These are phyloP conservation scores for Gypsophila paniculata DNA, from an alignment of 179 eudicot species.

Conservation along the genomic window DNA sequence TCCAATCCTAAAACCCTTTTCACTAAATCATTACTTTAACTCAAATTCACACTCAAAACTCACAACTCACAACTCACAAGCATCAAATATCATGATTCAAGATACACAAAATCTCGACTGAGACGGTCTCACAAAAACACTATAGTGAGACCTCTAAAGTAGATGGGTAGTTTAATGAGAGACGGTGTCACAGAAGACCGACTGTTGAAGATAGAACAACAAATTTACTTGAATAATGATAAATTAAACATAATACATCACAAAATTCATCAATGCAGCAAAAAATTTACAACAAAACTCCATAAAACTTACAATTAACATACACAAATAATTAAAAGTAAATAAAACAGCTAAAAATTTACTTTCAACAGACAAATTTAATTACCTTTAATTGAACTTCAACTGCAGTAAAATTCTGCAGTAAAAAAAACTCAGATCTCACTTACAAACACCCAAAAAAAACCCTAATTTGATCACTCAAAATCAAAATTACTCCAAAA, in stretches of 20 bases:
- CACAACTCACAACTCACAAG: not conserved
- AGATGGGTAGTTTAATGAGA: too few species aligned
- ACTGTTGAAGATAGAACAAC: not conserved
- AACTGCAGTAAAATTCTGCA: constrained; percentile 13
- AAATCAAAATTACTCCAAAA: not conserved
- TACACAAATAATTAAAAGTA: not conserved
- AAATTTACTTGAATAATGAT: not conserved
- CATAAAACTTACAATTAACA: not conserved
- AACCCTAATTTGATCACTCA: constrained; percentile 22
- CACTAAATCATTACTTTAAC: not conserved
- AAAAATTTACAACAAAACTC: not conserved
- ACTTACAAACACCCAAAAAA: constrained; percentile 23
- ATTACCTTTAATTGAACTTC: not conserved
- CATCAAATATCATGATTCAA: not conserved
- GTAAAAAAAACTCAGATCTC: constrained; percentile 40
- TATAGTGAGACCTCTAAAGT: too few species aligned
- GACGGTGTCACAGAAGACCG: too few species aligned
- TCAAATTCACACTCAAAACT: not conserved
- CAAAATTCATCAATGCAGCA: not conserved
- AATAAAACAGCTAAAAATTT: not conserved
- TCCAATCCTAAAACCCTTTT: not conserved
- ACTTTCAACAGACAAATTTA: not conserved
- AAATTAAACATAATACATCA: not conserved
- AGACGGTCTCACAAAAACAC: too few species aligned
- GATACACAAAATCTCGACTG: too few species aligned